Evolutionary conservation across 2,329 filamentous ascomycete genomes (phyloP).

Genomic region (Neurospora sp.): DNA sequence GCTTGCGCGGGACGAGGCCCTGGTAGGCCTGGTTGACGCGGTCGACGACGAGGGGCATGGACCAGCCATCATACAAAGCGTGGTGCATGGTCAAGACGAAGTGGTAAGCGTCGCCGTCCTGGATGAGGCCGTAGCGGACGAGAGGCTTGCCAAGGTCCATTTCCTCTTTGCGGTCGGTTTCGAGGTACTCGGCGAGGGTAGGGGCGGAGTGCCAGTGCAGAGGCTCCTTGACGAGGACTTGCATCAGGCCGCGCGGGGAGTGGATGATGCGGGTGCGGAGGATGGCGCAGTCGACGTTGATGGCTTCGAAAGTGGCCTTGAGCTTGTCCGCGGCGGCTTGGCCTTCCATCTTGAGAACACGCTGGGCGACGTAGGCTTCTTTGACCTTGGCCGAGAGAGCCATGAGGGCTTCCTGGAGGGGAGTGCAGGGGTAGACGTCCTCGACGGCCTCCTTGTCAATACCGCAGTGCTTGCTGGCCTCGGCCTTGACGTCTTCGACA

Average conservation of each 20-base stretch:
- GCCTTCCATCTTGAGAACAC: conserved; percentile 32
- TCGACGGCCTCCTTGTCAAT: conserved; percentile 26
- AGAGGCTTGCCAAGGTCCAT: conserved; percentile 37
- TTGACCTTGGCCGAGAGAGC: conserved; percentile 39
- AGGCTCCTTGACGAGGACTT: conserved; percentile 34
- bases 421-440: conserved; percentile 44
- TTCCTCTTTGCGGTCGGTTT: conserved; percentile 27
- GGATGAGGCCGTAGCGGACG: conserved; percentile 34
- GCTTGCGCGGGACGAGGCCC: conserved; percentile 22
- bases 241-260: conserved; percentile 32
- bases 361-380: conserved; percentile 42
- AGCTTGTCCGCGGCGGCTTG: conserved; percentile 26
- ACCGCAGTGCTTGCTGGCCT: conserved; percentile 31
- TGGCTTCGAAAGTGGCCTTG: conserved; percentile 33
- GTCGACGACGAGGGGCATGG: conserved; percentile 39
- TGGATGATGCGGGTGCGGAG: conserved; percentile 40
- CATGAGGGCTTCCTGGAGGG: conserved; percentile 44
- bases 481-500: conserved; percentile 23
- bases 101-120: conserved; percentile 23
- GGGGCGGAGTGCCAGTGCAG: conserved; percentile 25
- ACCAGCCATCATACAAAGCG: conserved; percentile 47
- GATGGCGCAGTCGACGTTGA: conserved; percentile 29
- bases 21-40: conserved; percentile 36
- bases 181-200: conserved; percentile 30
- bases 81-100: conserved; percentile 47